phyloP scores from a whole-genome alignment of 352 stramenopile species.

The Phytopythium ostracodes region DNA sequence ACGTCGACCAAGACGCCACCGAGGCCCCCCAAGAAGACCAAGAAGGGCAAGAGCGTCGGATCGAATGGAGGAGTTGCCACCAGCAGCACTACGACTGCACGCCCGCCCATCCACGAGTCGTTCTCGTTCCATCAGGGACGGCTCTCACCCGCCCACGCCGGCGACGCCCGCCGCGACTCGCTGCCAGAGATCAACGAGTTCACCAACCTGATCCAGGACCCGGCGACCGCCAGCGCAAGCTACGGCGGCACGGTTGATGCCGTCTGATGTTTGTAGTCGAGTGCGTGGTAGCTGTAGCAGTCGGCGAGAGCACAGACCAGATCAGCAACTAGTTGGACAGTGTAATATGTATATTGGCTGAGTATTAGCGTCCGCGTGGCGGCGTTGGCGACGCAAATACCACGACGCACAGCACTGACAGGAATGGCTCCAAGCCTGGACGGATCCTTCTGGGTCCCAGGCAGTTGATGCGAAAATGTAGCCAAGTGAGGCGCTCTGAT shows the following conservation, averaged over 20 bases:
- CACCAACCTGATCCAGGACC: constrained; percentile 48
- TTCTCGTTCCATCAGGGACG: constrained; percentile 70
- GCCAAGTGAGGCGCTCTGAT: too few species aligned
- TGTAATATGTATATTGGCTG: too few species aligned
- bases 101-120: constrained; percentile 1
- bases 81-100: background rate
- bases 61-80: background rate
- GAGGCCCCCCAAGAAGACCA: background rate
- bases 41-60: background rate
- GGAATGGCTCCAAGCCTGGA: too few species aligned
- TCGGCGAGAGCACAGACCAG: too few species aligned
- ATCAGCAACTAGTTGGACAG: too few species aligned
- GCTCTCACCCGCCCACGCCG: constrained; percentile 35
- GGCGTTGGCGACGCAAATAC: too few species aligned
- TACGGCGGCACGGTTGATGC: constrained; percentile 1
- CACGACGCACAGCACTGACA: too few species aligned
- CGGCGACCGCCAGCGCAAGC: constrained; percentile 7
- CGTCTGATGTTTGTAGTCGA: background rate
- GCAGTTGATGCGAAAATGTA: too few species aligned
- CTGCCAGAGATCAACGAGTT: constrained; percentile 75
- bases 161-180: constrained; percentile 34
- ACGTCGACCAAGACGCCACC: background rate
- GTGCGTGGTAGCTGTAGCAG: background rate
- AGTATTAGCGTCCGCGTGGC: too few species aligned
- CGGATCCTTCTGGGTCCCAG: too few species aligned